Base-by-base conservation (phyloP, 805 yeast species). In the Yarrowia sp. region DNA sequence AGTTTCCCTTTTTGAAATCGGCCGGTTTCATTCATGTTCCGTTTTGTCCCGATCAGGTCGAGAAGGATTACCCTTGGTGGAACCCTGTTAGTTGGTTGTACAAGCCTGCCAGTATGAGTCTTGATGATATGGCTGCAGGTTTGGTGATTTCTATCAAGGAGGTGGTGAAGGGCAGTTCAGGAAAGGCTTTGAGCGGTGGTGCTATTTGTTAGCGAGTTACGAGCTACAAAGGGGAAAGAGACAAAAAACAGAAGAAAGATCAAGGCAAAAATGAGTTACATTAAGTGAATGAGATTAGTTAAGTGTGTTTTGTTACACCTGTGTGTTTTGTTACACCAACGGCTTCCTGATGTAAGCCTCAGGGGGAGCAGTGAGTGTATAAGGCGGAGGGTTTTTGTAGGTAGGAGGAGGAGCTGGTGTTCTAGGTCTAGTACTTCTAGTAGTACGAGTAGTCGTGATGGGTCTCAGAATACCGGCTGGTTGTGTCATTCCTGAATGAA, bases 21-120 rank as follows among this genome's bases (percentile, higher is more conserved):
- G 15, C 61, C 3, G 64, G 64, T 5, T 58, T 58, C 43, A 44
- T 58, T 11, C 64, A 58, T 9, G 64, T 58, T 1, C 64, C 64
- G 2, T 58, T 35, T 8, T 43, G 50, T 9, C 51, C 39, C 3
- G 50, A 43, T 3, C 64, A 58, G 51, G 64, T 58, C 1, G 42
- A 17, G 11, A 18, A 22, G 4, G 22, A 36, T 1, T 43, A 58
- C 8, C 64, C 64, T 10, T 44, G 51, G 50, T 58, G 51, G 51
- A 17, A 58, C 1, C 64, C 64, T 33, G 2, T 58, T 14, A 33
- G n/a, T 2, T 58, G 64, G 64, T 18, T 58, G 35, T 58, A 43
- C 35, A 17, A 22, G 33, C 64, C 64, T n/a, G 33, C 51, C 3
- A 58, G 64, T 33, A 58, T 58, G 64, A 7, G 33, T 13, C 18